Evolutionary conservation across 2,329 filamentous ascomycete species (phyloP), one percentile per base, ranked within the genome.

Genomic region (Alternaria longipes): DNA sequence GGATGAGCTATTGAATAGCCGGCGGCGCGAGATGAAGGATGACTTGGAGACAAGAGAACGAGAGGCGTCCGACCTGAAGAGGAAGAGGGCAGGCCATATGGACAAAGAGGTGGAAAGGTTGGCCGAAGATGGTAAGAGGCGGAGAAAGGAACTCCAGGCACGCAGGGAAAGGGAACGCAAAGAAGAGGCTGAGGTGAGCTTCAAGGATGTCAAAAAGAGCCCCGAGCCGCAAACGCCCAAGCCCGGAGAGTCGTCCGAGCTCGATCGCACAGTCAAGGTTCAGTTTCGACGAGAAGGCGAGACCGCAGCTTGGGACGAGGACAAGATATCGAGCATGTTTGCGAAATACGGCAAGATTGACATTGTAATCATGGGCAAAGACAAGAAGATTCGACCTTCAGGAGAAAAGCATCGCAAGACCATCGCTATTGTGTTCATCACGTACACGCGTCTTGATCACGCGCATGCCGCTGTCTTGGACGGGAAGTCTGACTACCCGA

Each of bases 1-100:
- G 79, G 85, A 90, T 71, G 89, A 91, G 53, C 84, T 90, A 63
- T 90, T 97, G 80, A 89, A 92, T 70, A 88, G 88, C 49, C 86
- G 89, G 78, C 84, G 91, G 69, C 84, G 91, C 74, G 86, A 88
- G 68, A 91, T 97, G 86, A 91, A 92, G 66, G 93, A 97, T 73
- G 93, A 97, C 74, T 81, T 98, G 52, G 93, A 97, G 80, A 86
- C 87, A 26, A 84, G 91, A 20, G 94, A 97, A 78, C 83, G 86
- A 20, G 82, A 81, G 16, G 71, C 71, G 24, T 34, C 30, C 69
- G 59, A 73, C 5, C 61, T 78, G 18, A 80, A 83, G 65, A 78
- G 82, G 60, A 80, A 84, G 53, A 78, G 81, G n/a, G 76, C n/a
- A n/a, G n/a, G n/a, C n/a, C n/a, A n/a, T n/a, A n/a, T n/a, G n/a